Percentiles rank a stretch among this genome's conserved stretches.
phyloP scores from a whole-genome alignment of 2,329 filamentous ascomycete species.

The Botrytis fragariae region DNA sequence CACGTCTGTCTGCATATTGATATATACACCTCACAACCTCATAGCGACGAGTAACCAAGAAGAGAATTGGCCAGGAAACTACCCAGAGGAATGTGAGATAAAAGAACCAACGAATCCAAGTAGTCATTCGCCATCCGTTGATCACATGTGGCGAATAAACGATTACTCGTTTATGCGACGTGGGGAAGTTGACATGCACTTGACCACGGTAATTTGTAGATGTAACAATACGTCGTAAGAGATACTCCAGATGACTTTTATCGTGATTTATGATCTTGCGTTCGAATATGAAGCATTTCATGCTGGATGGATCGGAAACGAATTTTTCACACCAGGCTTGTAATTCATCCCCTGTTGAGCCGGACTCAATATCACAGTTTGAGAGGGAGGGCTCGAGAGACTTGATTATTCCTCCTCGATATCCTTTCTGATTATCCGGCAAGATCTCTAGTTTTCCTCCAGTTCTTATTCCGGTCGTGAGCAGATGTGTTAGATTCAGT shows the following conservation, averaged over 20 bases:
- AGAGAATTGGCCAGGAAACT: constrained; percentile 68
- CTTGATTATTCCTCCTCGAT: constrained; percentile 62
- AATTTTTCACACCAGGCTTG: constrained; percentile 64
- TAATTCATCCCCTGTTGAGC: constrained; percentile 18
- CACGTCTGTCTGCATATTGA: constrained; percentile 29
- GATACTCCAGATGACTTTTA: constrained; percentile 47
- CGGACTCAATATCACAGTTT: constrained; percentile 28
- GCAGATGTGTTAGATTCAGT: constrained; percentile 57
- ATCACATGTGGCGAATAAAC: constrained; percentile 61
- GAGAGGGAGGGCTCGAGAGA: constrained; percentile 48
- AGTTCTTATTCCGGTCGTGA: constrained; percentile 47
- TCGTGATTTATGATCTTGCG: constrained; percentile 61
- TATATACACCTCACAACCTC: constrained; percentile 60
- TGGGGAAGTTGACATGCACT: constrained; percentile 57
- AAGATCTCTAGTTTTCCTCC: constrained; percentile 50
- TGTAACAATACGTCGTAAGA: constrained; percentile 56
- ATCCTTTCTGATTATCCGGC: constrained; percentile 57
- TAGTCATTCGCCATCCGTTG: constrained; percentile 63
- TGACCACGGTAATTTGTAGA: constrained; percentile 66
- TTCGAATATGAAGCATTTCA: constrained; percentile 56
- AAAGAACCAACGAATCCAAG: constrained; percentile 64
- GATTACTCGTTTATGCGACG: constrained; percentile 54
- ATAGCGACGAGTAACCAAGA: constrained; percentile 65
- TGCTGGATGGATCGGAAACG: constrained; percentile 53
- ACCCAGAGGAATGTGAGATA: constrained; percentile 66